Percentiles rank a stretch among this genome's conserved stretches.
phyloP scores from a whole-genome alignment of 371 early-diverging fungal genomes.

The Pancytospora philotis region DNA sequence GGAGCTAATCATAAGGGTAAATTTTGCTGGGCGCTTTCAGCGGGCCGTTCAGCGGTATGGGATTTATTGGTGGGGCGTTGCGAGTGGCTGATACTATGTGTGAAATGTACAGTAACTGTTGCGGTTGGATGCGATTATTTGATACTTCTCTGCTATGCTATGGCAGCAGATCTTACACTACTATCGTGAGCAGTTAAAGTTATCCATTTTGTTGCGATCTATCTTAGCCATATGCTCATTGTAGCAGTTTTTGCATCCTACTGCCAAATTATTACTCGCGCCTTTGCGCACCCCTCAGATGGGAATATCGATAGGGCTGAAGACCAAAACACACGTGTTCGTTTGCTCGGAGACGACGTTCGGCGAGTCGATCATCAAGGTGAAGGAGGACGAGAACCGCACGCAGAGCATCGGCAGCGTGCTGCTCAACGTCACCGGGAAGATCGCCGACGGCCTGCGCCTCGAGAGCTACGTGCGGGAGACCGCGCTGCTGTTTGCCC shows the following conservation, averaged over 20 bases:
- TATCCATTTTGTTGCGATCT: not conserved
- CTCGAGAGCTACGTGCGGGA: not conserved
- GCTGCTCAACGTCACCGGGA: constrained; percentile 3
- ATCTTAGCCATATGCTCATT: not conserved
- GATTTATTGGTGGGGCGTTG: too few species aligned
- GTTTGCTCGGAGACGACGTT: constrained; percentile 8
- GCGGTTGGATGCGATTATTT: too few species aligned
- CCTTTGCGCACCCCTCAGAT: not conserved
- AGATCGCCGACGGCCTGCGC: not conserved
- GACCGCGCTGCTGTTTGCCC: not conserved
- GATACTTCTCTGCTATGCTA: too few species aligned
- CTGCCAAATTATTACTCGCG: not conserved
- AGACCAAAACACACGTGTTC: not conserved
- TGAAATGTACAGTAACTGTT: too few species aligned
- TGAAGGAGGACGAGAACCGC: constrained; percentile 13
- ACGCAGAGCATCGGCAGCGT: not conserved
- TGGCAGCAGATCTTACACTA: too few species aligned
- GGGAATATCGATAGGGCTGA: constrained; percentile 15
- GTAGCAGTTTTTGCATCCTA: not conserved
- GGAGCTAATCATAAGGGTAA: constrained; percentile 45
- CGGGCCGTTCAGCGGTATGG: too few species aligned
- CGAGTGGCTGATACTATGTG: too few species aligned
- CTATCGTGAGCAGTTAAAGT: not conserved
- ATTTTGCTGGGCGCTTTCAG: too few species aligned
- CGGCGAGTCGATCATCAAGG: not conserved